Conservation (phyloP, 768 basidiomycete genomes). For the Kwoniella dendrophila region DNA sequence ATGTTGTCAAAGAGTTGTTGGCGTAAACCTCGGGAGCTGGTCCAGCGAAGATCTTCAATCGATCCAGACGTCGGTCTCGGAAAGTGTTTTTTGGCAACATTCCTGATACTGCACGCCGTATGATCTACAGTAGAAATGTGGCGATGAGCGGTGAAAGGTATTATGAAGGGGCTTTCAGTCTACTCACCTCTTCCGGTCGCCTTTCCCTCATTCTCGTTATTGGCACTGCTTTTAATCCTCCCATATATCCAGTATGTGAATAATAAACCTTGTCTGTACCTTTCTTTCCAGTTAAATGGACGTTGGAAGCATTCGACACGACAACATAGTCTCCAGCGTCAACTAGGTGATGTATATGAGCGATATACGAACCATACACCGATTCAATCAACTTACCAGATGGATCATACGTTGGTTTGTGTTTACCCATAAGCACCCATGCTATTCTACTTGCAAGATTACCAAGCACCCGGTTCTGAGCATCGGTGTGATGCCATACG, state of each 20-base stretch:
- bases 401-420: conserved; percentile 96
- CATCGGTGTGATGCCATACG: conserved; percentile 94
- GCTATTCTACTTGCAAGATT: conserved; percentile 94
- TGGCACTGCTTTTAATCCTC: conserved; percentile 87
- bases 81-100: conserved; percentile 99
- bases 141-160: not conserved
- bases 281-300: conserved; percentile 88
- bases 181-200: conserved; percentile 83
- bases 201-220: conserved; percentile 80
- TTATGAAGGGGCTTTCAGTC: not conserved
- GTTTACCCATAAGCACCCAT: conserved; percentile 96
- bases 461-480: conserved; percentile 85
- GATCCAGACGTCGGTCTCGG: conserved; percentile 79
- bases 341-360: conserved; percentile 60
- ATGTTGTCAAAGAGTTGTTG: conserved; percentile 36
- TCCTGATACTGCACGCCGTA: conserved; percentile 91
- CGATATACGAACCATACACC: not conserved
- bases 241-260: conserved; percentile 88
- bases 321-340: conserved; percentile 98
- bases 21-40: conserved; percentile 32
- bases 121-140: conserved; percentile 65
- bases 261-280: conserved; percentile 81
- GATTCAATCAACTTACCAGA: conserved; percentile 63
- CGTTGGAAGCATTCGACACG: conserved; percentile 81
- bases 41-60: conserved; percentile 85